These are phyloP conservation scores for Asclepias syriaca DNA, from an alignment of 257 asterid species.

Conservation along the genomic window DNA sequence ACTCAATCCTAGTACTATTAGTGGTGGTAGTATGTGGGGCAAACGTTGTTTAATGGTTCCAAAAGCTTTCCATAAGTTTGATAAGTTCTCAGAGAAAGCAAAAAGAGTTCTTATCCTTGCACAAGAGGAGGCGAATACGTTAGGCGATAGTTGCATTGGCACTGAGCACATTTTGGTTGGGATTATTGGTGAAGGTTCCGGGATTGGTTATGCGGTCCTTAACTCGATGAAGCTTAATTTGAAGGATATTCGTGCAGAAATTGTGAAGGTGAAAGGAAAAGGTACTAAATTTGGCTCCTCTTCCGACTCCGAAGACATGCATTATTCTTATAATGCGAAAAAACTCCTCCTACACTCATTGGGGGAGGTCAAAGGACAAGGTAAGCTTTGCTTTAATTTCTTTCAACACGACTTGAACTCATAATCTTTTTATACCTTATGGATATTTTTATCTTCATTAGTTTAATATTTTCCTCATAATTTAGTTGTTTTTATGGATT, in stretches of 20 bases:
- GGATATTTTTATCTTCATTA: no score
- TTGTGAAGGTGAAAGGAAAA: slow-evolving; percentile 90
- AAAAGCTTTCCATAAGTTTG: slow-evolving; percentile 67
- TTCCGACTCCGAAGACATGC: slow-evolving; percentile 90
- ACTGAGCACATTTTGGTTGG: slow-evolving; percentile 94
- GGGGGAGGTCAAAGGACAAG: slow-evolving; percentile 97
- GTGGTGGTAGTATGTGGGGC: slow-evolving; percentile 26
- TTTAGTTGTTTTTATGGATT: slow-evolving; percentile 1
- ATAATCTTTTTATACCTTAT: no score
- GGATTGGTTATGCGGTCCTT: slow-evolving; percentile 95
- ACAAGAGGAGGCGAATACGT: slow-evolving; percentile 95
- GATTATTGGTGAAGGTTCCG: slow-evolving; percentile 95
- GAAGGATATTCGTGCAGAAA: slow-evolving; percentile 96
- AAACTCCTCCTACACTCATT: slow-evolving; percentile 84
- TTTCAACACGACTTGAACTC: neutral
- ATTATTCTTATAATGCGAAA: slow-evolving; percentile 92
- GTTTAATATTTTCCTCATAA: neutral
- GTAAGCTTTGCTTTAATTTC: slow-evolving; percentile 28
- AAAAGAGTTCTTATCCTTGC: slow-evolving; percentile 94
- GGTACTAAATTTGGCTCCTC: slow-evolving; percentile 35
- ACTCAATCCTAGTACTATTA: slow-evolving; percentile 10
- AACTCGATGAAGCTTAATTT: slow-evolving; percentile 93
- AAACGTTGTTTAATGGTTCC: slow-evolving; percentile 37
- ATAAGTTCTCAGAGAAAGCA: slow-evolving; percentile 92
- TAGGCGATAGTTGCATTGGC: slow-evolving; percentile 91